A percentile compares a stretch with the other conserved stretches of the same genome.
phyloP scores from a whole-genome alignment of 192 early-diverging fungal species.

The Coemansia sp. region DNA sequence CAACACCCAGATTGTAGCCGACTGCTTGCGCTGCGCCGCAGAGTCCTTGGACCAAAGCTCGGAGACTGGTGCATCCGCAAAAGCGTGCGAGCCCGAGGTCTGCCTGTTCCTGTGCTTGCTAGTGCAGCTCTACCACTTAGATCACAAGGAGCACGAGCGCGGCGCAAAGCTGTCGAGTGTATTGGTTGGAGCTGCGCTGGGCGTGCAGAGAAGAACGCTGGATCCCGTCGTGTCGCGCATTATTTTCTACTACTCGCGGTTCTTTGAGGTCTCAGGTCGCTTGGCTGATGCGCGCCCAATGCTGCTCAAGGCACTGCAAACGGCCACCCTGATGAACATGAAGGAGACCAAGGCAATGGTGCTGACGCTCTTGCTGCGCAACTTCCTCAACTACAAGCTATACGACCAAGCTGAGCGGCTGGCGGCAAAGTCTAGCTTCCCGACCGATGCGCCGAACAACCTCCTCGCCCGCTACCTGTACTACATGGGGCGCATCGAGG shows the following conservation, averaged over 20 bases:
- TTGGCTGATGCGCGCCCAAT: constrained; percentile 77
- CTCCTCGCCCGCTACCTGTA: constrained; percentile 96
- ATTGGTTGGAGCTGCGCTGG: constrained; percentile 65
- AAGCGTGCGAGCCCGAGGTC: constrained; percentile 71
- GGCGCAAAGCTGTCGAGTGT: constrained; percentile 70
- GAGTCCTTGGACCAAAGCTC: constrained; percentile 15
- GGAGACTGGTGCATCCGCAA: constrained; percentile 13
- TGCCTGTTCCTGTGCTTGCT: constrained; percentile 86
- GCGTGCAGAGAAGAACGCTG: constrained; percentile 84
- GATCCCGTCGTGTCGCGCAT: constrained; percentile 89
- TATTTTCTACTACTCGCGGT: constrained; percentile 94
- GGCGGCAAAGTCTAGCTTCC: constrained; percentile 90
- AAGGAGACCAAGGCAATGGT: constrained; percentile 87
- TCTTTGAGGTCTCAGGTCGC: constrained; percentile 77
- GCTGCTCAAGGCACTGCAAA: constrained; percentile 84
- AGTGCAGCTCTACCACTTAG: constrained; percentile 81
- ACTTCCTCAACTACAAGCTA: constrained; percentile 94
- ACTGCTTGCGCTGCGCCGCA: constrained; percentile 19
- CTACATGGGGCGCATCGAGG: constrained; percentile 95
- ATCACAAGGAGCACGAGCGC: constrained; percentile 71
- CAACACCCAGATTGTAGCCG: constrained; percentile 22
- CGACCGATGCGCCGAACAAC: constrained; percentile 88
- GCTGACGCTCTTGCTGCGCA: constrained; percentile 89
- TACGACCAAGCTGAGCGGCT: constrained; percentile 98
- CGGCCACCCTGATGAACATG: constrained; percentile 89